Conservation (phyloP, 768 basidiomycete species). For the Leccinum imitatum region DNA sequence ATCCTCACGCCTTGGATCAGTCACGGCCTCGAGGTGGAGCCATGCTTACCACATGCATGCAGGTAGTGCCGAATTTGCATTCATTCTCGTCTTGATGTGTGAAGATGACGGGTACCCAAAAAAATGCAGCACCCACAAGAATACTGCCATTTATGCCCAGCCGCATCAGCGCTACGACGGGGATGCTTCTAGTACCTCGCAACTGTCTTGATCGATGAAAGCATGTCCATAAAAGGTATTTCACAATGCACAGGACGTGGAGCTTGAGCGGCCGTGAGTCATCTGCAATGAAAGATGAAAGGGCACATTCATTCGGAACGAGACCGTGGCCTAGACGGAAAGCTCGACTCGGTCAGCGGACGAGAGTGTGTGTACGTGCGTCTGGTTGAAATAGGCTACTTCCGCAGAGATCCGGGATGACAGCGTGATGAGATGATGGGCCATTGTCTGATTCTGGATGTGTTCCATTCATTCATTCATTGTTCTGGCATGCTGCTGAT, state of each 20-base stretch:
- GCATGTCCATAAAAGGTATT: constrained; percentile 9
- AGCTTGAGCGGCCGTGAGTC: constrained; percentile 24
- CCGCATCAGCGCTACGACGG: constrained; percentile 17
- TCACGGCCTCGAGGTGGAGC: constrained; percentile 36
- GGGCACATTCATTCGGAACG: constrained; percentile 22
- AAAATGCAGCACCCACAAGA: constrained; percentile 25
- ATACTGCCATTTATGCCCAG: constrained; percentile 21
- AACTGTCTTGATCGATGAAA: constrained; percentile 20
- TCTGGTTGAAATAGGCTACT: not conserved
- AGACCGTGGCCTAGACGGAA: constrained; percentile 7
- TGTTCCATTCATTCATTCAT: constrained; percentile 29
- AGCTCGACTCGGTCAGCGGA: constrained; percentile 3
- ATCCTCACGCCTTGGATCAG: constrained; percentile 33
- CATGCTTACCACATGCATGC: constrained; percentile 34
- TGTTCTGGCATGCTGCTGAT: constrained; percentile 24
- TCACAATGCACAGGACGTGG: constrained; percentile 33
- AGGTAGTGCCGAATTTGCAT: constrained; percentile 29
- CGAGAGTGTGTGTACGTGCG: not conserved
- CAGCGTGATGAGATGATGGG: constrained; percentile 16
- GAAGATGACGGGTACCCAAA: constrained; percentile 16
- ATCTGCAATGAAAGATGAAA: constrained; percentile 9
- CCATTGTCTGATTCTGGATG: constrained; percentile 10
- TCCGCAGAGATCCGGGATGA: not conserved
- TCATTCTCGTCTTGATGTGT: constrained; percentile 29
- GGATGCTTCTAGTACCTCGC: constrained; percentile 17